A percentile compares a stretch with the other conserved stretches of the same genome.
Evolutionary conservation across 805 yeast genomes (phyloP).

Genomic region (Myxozyma monticola): DNA sequence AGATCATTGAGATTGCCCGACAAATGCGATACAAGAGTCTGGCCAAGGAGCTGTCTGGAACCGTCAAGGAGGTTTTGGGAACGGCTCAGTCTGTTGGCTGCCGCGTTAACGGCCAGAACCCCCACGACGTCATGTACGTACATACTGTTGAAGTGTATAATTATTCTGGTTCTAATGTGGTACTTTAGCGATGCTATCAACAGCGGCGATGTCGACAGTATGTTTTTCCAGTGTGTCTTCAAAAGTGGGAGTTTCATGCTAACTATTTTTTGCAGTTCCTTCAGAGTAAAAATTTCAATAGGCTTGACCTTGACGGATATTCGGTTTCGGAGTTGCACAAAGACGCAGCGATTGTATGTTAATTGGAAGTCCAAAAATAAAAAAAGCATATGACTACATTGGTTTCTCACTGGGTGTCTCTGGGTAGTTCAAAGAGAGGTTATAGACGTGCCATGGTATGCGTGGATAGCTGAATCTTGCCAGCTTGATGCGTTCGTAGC

Average conservation of each 20-base stretch:
- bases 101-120: slow-evolving; percentile 99
- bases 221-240: no score
- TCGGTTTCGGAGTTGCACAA: slow-evolving; percentile 13
- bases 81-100: slow-evolving; percentile 99
- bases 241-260: no score
- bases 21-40: slow-evolving; percentile 96
- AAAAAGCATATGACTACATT: no score
- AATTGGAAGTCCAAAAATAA: slow-evolving; percentile 12
- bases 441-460: no score
- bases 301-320: no score
- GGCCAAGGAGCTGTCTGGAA: slow-evolving; percentile 96
- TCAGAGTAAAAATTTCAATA: slow-evolving; percentile 19
- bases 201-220: slow-evolving; percentile 98
- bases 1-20: slow-evolving; percentile 95
- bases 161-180: background rate
- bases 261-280: no score
- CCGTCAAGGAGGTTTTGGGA: slow-evolving; percentile 98
- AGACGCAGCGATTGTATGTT: slow-evolving; percentile 20
- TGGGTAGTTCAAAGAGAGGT: no score
- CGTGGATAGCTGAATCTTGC: no score
- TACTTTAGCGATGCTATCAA: slow-evolving; percentile 76
- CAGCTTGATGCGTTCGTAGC: no score
- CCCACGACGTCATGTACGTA: slow-evolving; percentile 81
- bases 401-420: no score
- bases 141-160: background rate